phyloP scores from a whole-genome alignment of 202 grass and related monocot genomes.

The Panicum hallii region DNA sequence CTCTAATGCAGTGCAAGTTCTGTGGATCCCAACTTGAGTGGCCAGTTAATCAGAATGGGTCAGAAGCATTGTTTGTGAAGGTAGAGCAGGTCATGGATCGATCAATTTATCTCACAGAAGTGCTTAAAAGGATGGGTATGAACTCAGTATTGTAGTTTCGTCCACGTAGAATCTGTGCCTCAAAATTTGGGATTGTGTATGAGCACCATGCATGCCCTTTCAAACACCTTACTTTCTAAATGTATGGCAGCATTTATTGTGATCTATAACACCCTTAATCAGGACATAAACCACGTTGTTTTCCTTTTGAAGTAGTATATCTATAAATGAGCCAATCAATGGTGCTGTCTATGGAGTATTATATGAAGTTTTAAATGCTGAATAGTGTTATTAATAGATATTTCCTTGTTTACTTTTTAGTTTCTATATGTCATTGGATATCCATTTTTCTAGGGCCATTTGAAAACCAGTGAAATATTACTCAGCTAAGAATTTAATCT shows the following conservation, averaged over 20 bases:
- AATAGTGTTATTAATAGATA: background rate
- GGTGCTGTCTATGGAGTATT: background rate
- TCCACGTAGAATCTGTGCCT: background rate
- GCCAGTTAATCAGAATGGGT: background rate
- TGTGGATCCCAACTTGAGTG: background rate
- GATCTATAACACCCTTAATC: background rate
- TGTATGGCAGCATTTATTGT: background rate
- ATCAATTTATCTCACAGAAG: background rate
- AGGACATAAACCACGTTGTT: background rate
- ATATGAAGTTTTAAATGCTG: background rate
- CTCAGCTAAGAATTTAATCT: constrained; percentile 20
- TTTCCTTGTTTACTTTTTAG: background rate
- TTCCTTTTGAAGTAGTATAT: background rate
- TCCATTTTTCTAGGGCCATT: constrained; percentile 11
- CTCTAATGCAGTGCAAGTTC: background rate
- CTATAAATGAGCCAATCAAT: background rate
- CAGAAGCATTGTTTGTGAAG: background rate
- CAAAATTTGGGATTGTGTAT: background rate
- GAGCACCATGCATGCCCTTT: background rate
- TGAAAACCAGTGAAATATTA: constrained; percentile 20
- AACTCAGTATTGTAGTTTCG: background rate
- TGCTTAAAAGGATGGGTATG: background rate
- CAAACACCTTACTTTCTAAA: background rate
- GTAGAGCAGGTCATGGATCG: background rate
- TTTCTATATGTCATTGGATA: constrained; percentile 4